phyloP scores from a whole-genome alignment of 2,329 filamentous ascomycete species.

The Trichoderma brevicompactum region DNA sequence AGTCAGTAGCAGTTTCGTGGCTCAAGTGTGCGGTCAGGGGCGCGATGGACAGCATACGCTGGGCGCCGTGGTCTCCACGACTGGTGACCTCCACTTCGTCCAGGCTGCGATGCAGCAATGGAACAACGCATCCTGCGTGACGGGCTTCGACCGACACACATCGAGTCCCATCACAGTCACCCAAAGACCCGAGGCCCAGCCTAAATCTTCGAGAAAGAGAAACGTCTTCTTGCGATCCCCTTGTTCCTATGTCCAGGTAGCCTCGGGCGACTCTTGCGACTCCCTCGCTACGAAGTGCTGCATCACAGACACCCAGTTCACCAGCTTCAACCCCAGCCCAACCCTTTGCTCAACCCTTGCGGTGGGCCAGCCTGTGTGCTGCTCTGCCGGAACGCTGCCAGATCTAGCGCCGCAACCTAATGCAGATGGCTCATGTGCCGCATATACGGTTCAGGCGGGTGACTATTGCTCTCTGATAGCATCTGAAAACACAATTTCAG shows the following conservation, averaged over 20 bases:
- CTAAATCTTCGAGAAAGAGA: no score
- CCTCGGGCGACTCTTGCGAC: slow-evolving; percentile 34
- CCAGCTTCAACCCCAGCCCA: slow-evolving; percentile 34
- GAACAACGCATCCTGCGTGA: no score
- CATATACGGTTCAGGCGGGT: no score
- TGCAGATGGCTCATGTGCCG: no score
- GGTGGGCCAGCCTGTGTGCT: slow-evolving; percentile 39
- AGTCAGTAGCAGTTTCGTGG: no score
- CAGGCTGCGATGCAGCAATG: no score
- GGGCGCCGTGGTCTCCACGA: background rate
- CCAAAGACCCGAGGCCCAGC: no score
- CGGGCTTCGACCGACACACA: no score
- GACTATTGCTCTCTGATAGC: no score
- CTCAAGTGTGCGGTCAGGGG: background rate
- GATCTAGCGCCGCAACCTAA: slow-evolving; percentile 38
- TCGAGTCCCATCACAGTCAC: no score
- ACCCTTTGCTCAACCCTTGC: slow-evolving; percentile 33
- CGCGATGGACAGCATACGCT: background rate
- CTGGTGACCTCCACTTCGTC: background rate
- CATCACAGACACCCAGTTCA: slow-evolving; percentile 34
- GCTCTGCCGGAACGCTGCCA: slow-evolving; percentile 38
- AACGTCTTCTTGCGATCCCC: no score
- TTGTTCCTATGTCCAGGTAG: background rate
- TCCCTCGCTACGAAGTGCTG: slow-evolving; percentile 36
- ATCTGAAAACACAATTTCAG: no score